A percentile compares a stretch with the other conserved stretches of the same genome.
Conservation (phyloP, 2,329 filamentous ascomycete species). For the Apiospora pterosperma region DNA sequence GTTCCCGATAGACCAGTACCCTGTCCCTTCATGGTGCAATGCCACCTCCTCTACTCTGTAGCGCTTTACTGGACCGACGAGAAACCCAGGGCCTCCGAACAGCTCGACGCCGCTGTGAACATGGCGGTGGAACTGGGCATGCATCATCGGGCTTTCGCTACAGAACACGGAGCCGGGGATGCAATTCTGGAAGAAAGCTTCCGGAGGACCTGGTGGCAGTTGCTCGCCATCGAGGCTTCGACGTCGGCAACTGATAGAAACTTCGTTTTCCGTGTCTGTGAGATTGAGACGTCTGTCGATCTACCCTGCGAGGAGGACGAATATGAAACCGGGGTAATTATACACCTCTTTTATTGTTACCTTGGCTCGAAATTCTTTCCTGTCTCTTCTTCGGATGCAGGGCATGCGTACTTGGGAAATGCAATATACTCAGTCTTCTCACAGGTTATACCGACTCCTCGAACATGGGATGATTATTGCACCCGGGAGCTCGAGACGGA, state of each 20-base stretch:
- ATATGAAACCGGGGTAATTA: slow-evolving; percentile 39
- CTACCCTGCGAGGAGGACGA: slow-evolving; percentile 64
- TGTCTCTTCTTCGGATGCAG: neutral
- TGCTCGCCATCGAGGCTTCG: slow-evolving; percentile 59
- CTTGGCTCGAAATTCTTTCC: too few species aligned
- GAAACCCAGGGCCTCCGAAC: slow-evolving; percentile 16
- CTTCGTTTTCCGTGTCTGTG: slow-evolving; percentile 23
- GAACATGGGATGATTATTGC: slow-evolving; percentile 58
- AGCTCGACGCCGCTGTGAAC: slow-evolving; percentile 47
- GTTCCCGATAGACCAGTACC: slow-evolving; percentile 4
- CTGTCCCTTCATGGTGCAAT: slow-evolving; percentile 31
- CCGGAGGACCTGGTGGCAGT: slow-evolving; percentile 70
- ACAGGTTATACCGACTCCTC: slow-evolving; percentile 35
- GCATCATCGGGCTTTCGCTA: slow-evolving; percentile 52
- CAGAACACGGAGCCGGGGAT: slow-evolving; percentile 42
- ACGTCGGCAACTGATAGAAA: slow-evolving; percentile 28
- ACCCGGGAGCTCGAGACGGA: slow-evolving; percentile 56
- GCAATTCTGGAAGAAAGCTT: slow-evolving; percentile 52
- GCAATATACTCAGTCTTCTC: slow-evolving; percentile 29
- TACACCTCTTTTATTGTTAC: too few species aligned
- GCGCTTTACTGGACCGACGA: slow-evolving; percentile 31
- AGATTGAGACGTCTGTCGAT: slow-evolving; percentile 50
- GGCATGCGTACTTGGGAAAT: slow-evolving; percentile 4
- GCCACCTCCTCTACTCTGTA: slow-evolving; percentile 33
- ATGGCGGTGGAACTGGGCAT: slow-evolving; percentile 60